Conservation (phyloP, 1,139 yeast species). For the Suhomyces bokatorum region DNA sequence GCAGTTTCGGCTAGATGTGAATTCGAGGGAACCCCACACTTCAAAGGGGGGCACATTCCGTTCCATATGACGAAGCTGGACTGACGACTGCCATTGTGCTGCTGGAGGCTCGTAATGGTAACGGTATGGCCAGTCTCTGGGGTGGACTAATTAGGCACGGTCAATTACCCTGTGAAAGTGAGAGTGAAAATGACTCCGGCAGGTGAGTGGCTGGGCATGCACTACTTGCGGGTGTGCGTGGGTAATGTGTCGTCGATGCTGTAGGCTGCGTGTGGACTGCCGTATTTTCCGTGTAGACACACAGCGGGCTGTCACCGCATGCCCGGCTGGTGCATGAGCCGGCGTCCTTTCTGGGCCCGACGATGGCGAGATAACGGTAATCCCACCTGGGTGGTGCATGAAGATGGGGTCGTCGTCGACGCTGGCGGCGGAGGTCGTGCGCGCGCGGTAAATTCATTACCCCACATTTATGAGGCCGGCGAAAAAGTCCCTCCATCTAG, state of each 20-base stretch:
- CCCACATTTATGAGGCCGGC: not conserved
- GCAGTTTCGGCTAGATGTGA: not conserved
- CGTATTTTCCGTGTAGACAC: too few relatives aligned
- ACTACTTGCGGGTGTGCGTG: too few relatives aligned
- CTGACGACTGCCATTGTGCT: not conserved
- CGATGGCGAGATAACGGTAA: too few relatives aligned
- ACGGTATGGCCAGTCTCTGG: not conserved
- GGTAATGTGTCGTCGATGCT: too few relatives aligned
- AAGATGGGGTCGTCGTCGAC: too few relatives aligned
- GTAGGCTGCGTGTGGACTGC: too few relatives aligned
- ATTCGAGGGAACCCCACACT: conserved; percentile 1
- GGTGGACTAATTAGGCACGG: not conserved
- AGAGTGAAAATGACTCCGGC: too few relatives aligned
- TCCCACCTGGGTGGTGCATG: not conserved
- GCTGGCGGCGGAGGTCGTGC: not conserved
- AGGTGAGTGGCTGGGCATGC: too few relatives aligned
- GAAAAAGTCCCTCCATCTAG: not conserved
- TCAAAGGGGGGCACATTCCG: conserved; percentile 4
- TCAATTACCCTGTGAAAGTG: not conserved
- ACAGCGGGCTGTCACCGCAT: too few relatives aligned
- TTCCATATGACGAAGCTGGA: not conserved
- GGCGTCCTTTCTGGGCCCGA: too few relatives aligned
- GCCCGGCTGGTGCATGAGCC: too few relatives aligned
- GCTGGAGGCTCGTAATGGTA: not conserved
- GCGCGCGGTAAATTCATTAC: not conserved